Percentiles rank a stretch among this genome's conserved stretches.
phyloP scores from a whole-genome alignment of 2,329 filamentous ascomycete species.

The Clarireedia homoeocarpa region DNA sequence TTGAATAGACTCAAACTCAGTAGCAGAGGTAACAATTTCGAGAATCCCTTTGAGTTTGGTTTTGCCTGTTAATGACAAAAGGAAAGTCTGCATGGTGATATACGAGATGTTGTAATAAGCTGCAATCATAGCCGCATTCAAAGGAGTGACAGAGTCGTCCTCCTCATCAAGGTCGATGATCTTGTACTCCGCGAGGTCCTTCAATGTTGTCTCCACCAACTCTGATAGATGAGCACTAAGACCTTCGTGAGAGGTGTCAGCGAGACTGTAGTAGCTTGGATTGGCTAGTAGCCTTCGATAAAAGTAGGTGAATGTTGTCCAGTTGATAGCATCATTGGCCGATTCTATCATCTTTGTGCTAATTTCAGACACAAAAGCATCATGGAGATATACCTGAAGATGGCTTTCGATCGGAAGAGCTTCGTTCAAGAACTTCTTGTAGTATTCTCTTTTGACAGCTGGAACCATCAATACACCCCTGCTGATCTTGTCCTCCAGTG shows the following conservation, averaged over 20 bases:
- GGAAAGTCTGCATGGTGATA: constrained; percentile 97
- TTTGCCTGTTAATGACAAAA: constrained; percentile 77
- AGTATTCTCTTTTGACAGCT: constrained; percentile 90
- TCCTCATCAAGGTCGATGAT: constrained; percentile 95
- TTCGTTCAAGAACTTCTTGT: constrained; percentile 97
- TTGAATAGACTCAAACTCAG: constrained; percentile 92
- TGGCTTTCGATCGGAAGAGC: constrained; percentile 93
- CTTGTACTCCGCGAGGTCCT: constrained; percentile 84
- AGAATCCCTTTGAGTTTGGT: constrained; percentile 96
- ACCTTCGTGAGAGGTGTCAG: constrained; percentile 81
- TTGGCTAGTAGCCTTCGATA: constrained; percentile 92
- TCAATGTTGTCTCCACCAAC: constrained; percentile 84
- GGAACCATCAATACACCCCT: constrained; percentile 96
- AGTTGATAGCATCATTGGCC: constrained; percentile 94
- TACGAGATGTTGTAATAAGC: constrained; percentile 99
- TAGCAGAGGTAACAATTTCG: constrained; percentile 93
- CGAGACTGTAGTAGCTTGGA: constrained; percentile 90
- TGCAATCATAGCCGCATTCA: constrained; percentile 96
- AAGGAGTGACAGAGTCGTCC: constrained; percentile 78
- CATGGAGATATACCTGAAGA: constrained; percentile 82
- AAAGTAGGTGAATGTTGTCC: constrained; percentile 98
- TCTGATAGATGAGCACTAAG: constrained; percentile 93
- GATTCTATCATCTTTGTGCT: constrained; percentile 94
- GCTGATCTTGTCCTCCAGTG: constrained; percentile 69
- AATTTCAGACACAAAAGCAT: constrained; percentile 94